phyloP scores from a whole-genome alignment of 2,329 filamentous ascomycete species.

The Coniochaeta sp. region DNA sequence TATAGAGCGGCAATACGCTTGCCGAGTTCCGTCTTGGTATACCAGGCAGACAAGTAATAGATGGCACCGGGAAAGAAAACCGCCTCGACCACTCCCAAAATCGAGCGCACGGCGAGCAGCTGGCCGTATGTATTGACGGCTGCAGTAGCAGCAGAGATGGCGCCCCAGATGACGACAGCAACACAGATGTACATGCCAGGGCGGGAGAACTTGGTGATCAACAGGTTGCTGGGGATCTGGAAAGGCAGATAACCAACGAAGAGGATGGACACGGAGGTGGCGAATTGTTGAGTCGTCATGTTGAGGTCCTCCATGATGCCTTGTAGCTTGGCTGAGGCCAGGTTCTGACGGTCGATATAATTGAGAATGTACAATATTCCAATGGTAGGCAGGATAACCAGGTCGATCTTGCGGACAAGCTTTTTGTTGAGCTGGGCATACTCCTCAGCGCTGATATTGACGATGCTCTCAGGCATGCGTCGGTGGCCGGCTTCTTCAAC shows the following conservation, averaged over 20 bases:
- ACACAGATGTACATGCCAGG: slow-evolving; percentile 32
- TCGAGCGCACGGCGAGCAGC: slow-evolving; percentile 24
- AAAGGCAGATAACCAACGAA: slow-evolving; percentile 28
- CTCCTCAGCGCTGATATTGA: slow-evolving; percentile 3
- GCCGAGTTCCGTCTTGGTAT: slow-evolving; percentile 47
- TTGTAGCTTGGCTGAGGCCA: slow-evolving; percentile 29
- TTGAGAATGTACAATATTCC: slow-evolving; percentile 49
- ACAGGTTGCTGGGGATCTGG: slow-evolving; percentile 45
- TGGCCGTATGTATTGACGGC: slow-evolving; percentile 27
- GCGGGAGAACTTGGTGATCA: slow-evolving; percentile 32
- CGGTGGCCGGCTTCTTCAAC: slow-evolving; percentile 1
- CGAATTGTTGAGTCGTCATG: slow-evolving; percentile 26
- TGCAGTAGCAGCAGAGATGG: slow-evolving; percentile 31
- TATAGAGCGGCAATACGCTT: slow-evolving; percentile 44
- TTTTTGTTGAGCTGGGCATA: slow-evolving; percentile 2
- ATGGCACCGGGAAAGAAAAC: slow-evolving; percentile 33
- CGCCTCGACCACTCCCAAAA: background rate
- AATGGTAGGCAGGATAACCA: slow-evolving; percentile 42
- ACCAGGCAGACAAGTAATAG: slow-evolving; percentile 45
- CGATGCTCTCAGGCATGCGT: slow-evolving; percentile 6
- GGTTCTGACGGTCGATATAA: slow-evolving; percentile 37
- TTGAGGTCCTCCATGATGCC: slow-evolving; percentile 30
- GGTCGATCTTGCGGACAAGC: slow-evolving; percentile 42
- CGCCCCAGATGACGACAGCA: slow-evolving; percentile 33
- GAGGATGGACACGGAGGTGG: slow-evolving; percentile 32